A percentile compares a stretch with the other conserved stretches of the same genome.
Evolutionary conservation across 129 eudicot species (phyloP).

Genomic region (Tagetes erecta): DNA sequence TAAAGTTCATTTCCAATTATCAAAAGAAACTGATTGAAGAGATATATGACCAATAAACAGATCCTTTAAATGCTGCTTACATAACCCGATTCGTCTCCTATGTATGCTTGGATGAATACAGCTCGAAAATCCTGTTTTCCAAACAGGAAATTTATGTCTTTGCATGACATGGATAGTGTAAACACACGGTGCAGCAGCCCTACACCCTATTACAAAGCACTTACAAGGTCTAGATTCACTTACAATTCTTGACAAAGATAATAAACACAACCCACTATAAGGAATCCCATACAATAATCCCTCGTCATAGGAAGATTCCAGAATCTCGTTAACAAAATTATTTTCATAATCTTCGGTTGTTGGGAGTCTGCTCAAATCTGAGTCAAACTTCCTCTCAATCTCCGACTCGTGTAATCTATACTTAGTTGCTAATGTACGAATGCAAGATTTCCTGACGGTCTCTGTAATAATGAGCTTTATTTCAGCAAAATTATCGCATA

Average conservation of each 20-base stretch:
- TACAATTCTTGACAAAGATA: conserved; percentile 70
- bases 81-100: conserved; percentile 73
- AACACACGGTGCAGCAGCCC: conserved; percentile 63
- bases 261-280: conserved; percentile 64
- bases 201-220: conserved; percentile 83
- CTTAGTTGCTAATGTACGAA: conserved; percentile 78
- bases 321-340: conserved; percentile 21
- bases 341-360: conserved; percentile 47
- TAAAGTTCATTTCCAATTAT: conserved; percentile 54
- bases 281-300: conserved; percentile 61
- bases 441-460: conserved; percentile 69
- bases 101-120: conserved; percentile 79
- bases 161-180: conserved; percentile 83
- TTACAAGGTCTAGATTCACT: conserved; percentile 65
- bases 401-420: conserved; percentile 61
- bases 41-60: conserved; percentile 73
- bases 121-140: conserved; percentile 78
- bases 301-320: conserved; percentile 44
- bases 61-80: conserved; percentile 77
- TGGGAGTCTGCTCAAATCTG: conserved; percentile 66
- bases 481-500: conserved; percentile 57
- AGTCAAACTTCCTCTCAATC: conserved; percentile 63
- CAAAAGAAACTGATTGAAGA: conserved; percentile 78
- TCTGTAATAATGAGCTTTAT: conserved; percentile 50
- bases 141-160: conserved; percentile 76